A percentile compares a stretch with the other conserved stretches of the same genome.
Conservation (phyloP, 2,329 filamentous ascomycete species). For the Colletotrichum cordylinicola region DNA sequence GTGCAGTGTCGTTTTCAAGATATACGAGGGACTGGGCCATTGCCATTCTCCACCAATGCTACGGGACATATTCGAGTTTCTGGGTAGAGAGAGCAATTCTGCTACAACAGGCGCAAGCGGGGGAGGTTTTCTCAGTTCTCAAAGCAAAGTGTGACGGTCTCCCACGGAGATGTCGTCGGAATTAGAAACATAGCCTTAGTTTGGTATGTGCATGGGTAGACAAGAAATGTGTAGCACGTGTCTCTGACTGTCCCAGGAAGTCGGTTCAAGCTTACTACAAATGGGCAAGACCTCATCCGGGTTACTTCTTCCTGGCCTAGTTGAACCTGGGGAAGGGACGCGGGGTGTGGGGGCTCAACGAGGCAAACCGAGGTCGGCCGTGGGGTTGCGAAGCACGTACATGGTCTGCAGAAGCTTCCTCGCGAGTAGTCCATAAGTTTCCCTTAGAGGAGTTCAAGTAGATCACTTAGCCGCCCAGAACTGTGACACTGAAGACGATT, state of each 20-base stretch:
- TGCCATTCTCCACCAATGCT: slow-evolving; percentile 51
- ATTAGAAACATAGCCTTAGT: neutral
- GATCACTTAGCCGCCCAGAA: neutral
- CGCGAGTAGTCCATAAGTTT: neutral
- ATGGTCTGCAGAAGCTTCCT: neutral
- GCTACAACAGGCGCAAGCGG: neutral
- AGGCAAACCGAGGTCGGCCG: neutral
- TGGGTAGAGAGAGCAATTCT: slow-evolving; percentile 14
- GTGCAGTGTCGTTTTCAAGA: slow-evolving; percentile 37
- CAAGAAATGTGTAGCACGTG: neutral
- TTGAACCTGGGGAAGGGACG: neutral
- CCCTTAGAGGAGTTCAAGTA: neutral
- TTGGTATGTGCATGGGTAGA: neutral
- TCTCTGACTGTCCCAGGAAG: neutral
- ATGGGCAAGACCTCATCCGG: neutral
- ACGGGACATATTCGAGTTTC: slow-evolving; percentile 38
- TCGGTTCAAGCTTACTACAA: neutral
- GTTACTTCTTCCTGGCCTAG: neutral
- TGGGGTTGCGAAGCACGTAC: neutral
- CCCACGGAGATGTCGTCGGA: neutral
- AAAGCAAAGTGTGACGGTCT: neutral
- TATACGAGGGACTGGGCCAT: slow-evolving; percentile 48
- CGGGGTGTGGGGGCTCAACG: slow-evolving; percentile 3
- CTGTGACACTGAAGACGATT: neutral
- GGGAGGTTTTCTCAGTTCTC: neutral